Evolutionary conservation across 2,329 filamentous ascomycete genomes (phyloP).

Genomic region (Pochonia chlamydosporia): DNA sequence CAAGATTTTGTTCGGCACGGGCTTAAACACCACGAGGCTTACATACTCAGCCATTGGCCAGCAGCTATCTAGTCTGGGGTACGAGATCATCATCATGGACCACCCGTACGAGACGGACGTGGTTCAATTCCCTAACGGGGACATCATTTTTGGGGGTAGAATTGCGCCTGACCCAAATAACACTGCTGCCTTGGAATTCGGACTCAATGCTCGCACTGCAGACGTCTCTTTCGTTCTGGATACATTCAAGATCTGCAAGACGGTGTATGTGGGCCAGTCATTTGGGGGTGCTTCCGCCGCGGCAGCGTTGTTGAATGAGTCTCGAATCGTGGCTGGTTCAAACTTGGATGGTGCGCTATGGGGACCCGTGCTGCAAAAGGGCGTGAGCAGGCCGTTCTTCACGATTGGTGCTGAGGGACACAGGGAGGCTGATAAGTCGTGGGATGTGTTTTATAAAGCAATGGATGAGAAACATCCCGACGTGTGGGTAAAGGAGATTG

Average conservation of each 20-base stretch:
- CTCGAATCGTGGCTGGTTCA: conserved; percentile 25
- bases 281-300: conserved; percentile 27
- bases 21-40: conserved; percentile 20
- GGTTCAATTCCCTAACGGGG: conserved; percentile 33
- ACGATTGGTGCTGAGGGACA: conserved; percentile 21
- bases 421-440: conserved; percentile 18
- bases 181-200: conserved; percentile 6
- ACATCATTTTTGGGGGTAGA: conserved; percentile 18
- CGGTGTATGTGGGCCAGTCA: conserved; percentile 27
- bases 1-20: conserved; percentile 10
- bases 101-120: conserved; percentile 36
- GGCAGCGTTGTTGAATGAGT: conserved; percentile 21
- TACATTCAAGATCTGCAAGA: conserved; percentile 13
- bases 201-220: conserved; percentile 16
- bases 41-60: conserved; percentile 34
- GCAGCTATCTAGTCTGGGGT: conserved; percentile 33
- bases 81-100: conserved; percentile 36
- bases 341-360: conserved; percentile 32
- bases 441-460: conserved; percentile 19
- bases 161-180: conserved; percentile 12
- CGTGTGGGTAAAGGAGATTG: conserved; percentile 25
- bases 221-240: conserved; percentile 25
- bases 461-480: conserved; percentile 13
- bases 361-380: conserved; percentile 17
- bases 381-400: conserved; percentile 23